Percentiles rank a stretch among this genome's conserved stretches.
Evolutionary conservation across 2,329 filamentous ascomycete species (phyloP).

Genomic region (Myriosclerotinia curreyana): DNA sequence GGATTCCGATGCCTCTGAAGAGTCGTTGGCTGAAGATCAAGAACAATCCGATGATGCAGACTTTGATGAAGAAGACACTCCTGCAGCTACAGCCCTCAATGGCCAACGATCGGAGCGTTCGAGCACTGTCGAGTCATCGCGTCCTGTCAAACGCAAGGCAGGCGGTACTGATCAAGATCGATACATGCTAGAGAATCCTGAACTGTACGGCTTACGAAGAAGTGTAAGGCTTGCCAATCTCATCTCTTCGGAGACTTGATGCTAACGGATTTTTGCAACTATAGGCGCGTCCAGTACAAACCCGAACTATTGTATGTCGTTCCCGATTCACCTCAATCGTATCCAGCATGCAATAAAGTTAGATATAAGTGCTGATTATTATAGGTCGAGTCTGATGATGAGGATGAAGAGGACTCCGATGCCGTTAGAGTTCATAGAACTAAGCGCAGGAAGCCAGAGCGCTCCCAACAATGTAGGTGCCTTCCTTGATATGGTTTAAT

Average conservation of each 20-base stretch:
- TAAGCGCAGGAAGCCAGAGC: constrained; percentile 67
- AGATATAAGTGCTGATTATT: constrained; percentile 27
- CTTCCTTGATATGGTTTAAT: constrained; percentile 20
- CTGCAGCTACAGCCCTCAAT: constrained; percentile 49
- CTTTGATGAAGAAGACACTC: constrained; percentile 68
- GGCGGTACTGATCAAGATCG: constrained; percentile 65
- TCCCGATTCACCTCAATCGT: not conserved
- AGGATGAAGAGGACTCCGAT: constrained; percentile 71
- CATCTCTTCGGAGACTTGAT: not conserved
- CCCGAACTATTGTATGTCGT: constrained; percentile 50
- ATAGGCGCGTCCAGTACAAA: constrained; percentile 56
- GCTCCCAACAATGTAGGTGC: constrained; percentile 60
- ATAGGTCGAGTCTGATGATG: constrained; percentile 56
- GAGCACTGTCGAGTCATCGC: constrained; percentile 67
- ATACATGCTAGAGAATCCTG: constrained; percentile 85
- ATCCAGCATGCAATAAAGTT: not conserved
- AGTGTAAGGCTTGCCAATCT: constrained; percentile 61
- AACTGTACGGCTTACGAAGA: constrained; percentile 88
- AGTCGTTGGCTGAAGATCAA: constrained; percentile 41
- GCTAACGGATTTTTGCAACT: constrained; percentile 27
- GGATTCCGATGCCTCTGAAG: constrained; percentile 36
- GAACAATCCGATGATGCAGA: constrained; percentile 67
- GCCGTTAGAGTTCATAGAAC: constrained; percentile 55
- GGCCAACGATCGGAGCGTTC: constrained; percentile 52
- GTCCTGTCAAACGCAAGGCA: constrained; percentile 70